Percentiles rank a stretch among this genome's conserved stretches.
phyloP scores from a whole-genome alignment of 2,329 filamentous ascomycete genomes.

The Penicillium sp. region DNA sequence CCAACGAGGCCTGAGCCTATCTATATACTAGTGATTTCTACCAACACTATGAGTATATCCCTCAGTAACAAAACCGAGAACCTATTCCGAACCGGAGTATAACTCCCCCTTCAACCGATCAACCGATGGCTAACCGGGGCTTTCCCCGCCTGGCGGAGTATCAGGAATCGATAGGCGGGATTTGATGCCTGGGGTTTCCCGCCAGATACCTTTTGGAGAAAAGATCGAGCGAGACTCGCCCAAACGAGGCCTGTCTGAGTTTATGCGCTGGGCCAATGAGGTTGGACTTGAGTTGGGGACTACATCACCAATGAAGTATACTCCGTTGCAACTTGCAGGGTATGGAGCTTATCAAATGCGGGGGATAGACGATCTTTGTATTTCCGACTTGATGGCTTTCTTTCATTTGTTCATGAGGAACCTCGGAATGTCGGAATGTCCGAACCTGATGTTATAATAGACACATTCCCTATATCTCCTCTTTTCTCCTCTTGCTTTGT shows the following conservation, averaged over 20 bases:
- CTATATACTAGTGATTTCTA: conserved; percentile 9
- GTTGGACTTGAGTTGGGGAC: not conserved
- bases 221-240: not conserved
- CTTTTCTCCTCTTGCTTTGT: not conserved
- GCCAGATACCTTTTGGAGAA: not conserved
- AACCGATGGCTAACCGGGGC: not conserved
- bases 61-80: conserved; percentile 1
- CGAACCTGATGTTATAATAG: not conserved
- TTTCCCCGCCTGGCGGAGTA: not conserved
- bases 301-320: conserved; percentile 2
- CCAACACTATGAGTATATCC: not conserved
- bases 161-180: not conserved
- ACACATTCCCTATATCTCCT: not conserved
- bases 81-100: conserved; percentile 6
- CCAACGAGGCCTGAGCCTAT: conserved; percentile 9
- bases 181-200: conserved; percentile 1
- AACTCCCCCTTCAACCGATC: conserved; percentile 6
- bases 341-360: conserved; percentile 14
- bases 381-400: not conserved
- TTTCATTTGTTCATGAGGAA: not conserved
- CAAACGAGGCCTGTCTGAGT: not conserved
- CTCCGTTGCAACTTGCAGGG: not conserved
- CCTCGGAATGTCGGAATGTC: not conserved
- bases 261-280: conserved; percentile 9
- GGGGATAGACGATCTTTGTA: conserved; percentile 3